Evolutionary conservation across 208 protist species (phyloP), one percentile per base, ranked within the genome.

Genomic region (Acanthamoeba healyi): DNA sequence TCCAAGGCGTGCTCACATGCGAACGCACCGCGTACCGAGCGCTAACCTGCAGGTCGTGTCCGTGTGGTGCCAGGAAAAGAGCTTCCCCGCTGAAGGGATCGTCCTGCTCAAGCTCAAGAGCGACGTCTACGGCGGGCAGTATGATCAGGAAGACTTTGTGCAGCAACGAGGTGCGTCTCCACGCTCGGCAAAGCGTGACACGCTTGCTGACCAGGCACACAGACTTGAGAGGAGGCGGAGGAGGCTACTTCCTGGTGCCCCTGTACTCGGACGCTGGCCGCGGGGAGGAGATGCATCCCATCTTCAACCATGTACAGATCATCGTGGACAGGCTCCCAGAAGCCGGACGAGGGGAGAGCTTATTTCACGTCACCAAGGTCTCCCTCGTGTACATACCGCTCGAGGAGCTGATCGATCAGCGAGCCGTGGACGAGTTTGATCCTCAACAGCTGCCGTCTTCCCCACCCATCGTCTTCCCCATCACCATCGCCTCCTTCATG

Each of bases 271-370:
- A 29, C 29, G 74, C 44, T 44, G 74, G 70, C 36, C 10, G 29
- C 42, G 42, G 74, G 15, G 42, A 84, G 19, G 44, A 49, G n/a
- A 84, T 56, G 44, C 74, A 84, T 26, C 74, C 74, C 32, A 58
- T 84, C 74, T 84, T 84, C 74, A 58, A 49, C 24, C 74, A 84
- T 56, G 74, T 84, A 32, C 74, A 84, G 74, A 84, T 84, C 24
- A 38, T 2, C 10, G 74, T 84, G 70, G 32, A 49, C 17, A 54
- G 74, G n/a, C 42, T 6, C 10, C 38, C 19, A 10, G 44, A 58
- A 40, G 44, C 24, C 6, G 32, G 19, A 32, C 32, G 32, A 36
- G 38, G 36, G 10, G 38, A 77, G 5, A 14, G n/a, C n/a, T n/a
- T 44, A 4, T 38, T 84, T 29, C 70, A 79, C 29, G 74, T 84